These are phyloP conservation scores for Syzygium grande DNA, from an alignment of 345 rosid species.

Conservation along the genomic window DNA sequence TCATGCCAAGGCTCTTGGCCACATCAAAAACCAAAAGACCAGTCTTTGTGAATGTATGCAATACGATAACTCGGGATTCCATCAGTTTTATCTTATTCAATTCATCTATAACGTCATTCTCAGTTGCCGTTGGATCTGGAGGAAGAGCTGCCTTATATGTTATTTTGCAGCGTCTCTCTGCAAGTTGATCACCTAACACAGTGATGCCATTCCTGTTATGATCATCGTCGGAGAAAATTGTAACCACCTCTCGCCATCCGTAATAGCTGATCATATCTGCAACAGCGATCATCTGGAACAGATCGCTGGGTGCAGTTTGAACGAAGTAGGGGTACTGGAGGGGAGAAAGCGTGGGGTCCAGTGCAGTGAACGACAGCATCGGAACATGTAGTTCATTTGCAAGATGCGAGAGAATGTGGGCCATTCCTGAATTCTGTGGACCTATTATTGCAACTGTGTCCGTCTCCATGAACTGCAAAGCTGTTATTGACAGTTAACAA, in stretches of 20 bases:
- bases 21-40: conserved; percentile 61
- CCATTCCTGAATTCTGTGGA: conserved; percentile 74
- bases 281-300: conserved; percentile 73
- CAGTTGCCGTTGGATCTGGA: conserved; percentile 37
- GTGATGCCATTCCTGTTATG: conserved; percentile 66
- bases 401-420: conserved; percentile 76
- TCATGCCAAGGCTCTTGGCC: conserved; percentile 76
- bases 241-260: conserved; percentile 64
- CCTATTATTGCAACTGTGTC: conserved; percentile 87
- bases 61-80: conserved; percentile 74
- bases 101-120: conserved; percentile 32
- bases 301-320: conserved; percentile 87
- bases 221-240: conserved; percentile 72
- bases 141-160: conserved; percentile 70
- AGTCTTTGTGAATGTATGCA: conserved; percentile 41
- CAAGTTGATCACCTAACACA: conserved; percentile 56
- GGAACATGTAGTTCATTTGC: conserved; percentile 81
- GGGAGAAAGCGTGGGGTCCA: conserved; percentile 71
- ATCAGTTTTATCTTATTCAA: conserved; percentile 47
- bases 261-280: conserved; percentile 65
- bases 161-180: conserved; percentile 57
- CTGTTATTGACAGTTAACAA: conserved; percentile 8
- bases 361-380: conserved; percentile 69
- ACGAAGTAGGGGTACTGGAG: conserved; percentile 88
- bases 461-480: conserved; percentile 81